Conservation (phyloP, 768 basidiomycete species). For the Roridomyces roridus region DNA sequence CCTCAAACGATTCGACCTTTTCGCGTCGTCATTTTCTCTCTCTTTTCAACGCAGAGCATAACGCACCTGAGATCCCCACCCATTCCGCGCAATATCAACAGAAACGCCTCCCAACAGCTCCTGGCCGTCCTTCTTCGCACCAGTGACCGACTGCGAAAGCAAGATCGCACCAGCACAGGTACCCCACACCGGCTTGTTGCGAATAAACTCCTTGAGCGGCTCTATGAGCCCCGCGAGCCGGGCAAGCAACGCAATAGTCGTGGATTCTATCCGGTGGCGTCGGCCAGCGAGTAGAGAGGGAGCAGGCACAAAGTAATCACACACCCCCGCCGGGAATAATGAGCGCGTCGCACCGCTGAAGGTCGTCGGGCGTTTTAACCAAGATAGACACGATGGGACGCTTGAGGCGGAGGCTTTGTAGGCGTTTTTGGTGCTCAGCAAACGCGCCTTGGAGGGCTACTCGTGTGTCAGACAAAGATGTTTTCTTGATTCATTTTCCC, state of each 20-base stretch:
- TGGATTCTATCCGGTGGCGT: conserved; percentile 68
- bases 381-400: conserved; percentile 54
- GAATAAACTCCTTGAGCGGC: conserved; percentile 79
- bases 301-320: conserved; percentile 23
- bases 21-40: neutral
- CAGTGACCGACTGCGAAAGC: conserved; percentile 74
- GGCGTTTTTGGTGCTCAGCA: conserved; percentile 78
- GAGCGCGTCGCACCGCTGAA: conserved; percentile 78
- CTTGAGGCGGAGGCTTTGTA: conserved; percentile 61
- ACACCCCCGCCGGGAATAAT: conserved; percentile 93
- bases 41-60: conserved; percentile 21
- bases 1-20: conserved; percentile 92
- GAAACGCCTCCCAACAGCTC: conserved; percentile 84
- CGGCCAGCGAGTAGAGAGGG: neutral
- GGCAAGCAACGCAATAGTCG: conserved; percentile 85
- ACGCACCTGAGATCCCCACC: conserved; percentile 89
- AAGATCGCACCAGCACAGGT: conserved; percentile 97
- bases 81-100: conserved; percentile 83
- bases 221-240: conserved; percentile 77
- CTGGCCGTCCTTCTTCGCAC: conserved; percentile 87
- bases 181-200: conserved; percentile 85
- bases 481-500: too few species aligned
- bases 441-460: conserved; percentile 94
- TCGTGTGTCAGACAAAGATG: conserved; percentile 1
- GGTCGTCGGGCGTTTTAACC: conserved; percentile 79